Percentiles rank a stretch among this genome's conserved stretches.
Conservation (phyloP, 345 rosid genomes). For the Populus tremula region DNA sequence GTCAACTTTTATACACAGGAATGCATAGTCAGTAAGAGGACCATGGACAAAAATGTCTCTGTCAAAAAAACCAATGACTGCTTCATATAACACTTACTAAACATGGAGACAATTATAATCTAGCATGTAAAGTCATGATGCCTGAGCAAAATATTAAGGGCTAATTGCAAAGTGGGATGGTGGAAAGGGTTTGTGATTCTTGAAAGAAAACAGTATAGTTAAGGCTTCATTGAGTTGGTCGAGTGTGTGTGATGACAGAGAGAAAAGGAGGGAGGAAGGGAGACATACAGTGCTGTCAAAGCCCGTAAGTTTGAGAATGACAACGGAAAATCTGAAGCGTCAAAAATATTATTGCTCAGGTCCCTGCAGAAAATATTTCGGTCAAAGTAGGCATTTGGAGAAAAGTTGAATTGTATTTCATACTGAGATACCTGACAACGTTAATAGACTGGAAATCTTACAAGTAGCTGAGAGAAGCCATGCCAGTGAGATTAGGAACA, state of each 20-base stretch:
- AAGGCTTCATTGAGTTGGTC: background rate
- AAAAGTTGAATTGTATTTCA: too few relatives aligned
- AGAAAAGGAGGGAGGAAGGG: constrained; percentile 13
- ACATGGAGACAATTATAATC: background rate
- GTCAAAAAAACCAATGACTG: background rate
- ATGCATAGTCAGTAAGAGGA: background rate
- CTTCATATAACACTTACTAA: background rate
- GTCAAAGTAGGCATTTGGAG: background rate
- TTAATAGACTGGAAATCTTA: constrained; percentile 40
- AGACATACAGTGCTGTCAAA: constrained; percentile 62
- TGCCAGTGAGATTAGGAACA: constrained; percentile 56
- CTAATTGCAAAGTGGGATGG: too few relatives aligned
- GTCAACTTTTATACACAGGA: background rate
- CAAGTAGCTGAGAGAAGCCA: constrained; percentile 59
- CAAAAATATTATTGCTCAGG: constrained; percentile 70
- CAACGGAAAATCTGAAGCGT: constrained; percentile 42
- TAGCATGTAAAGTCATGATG: background rate
- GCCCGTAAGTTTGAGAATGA: constrained; percentile 50
- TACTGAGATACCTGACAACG: background rate
- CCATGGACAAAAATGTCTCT: background rate
- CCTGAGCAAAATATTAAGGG: background rate
- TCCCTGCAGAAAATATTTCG: constrained; percentile 47
- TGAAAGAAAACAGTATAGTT: too few relatives aligned
- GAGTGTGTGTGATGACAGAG: background rate
- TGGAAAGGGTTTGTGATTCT: too few relatives aligned